These are phyloP conservation scores for Trichaptum fuscoviolaceum DNA, from an alignment of 768 basidiomycete species.

Conservation along the genomic window DNA sequence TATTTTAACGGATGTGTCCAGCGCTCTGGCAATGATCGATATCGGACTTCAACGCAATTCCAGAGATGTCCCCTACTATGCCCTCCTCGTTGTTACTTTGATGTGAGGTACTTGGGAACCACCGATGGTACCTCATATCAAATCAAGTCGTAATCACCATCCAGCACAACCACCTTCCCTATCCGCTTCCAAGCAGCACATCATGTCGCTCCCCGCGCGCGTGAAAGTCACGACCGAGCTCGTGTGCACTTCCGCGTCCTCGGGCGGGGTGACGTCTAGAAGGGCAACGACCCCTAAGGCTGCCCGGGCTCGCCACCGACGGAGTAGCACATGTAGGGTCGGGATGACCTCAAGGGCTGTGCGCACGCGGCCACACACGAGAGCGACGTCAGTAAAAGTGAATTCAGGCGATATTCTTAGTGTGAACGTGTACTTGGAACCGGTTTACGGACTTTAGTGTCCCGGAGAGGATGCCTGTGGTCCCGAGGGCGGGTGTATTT, in stretches of 20 bases:
- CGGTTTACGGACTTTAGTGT: conserved; percentile 69
- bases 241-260: conserved; percentile 47
- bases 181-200: conserved; percentile 52
- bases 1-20: too few species aligned
- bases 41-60: conserved; percentile 66
- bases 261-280: conserved; percentile 46
- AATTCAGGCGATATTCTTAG: conserved; percentile 69
- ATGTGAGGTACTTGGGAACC: too few species aligned
- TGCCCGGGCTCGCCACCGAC: conserved; percentile 42
- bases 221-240: conserved; percentile 48
- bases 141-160: not conserved
- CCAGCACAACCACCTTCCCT: conserved; percentile 50
- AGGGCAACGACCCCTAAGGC: conserved; percentile 44
- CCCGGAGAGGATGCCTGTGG: conserved; percentile 62
- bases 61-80: conserved; percentile 48
- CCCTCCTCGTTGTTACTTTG: conserved; percentile 49
- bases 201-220: conserved; percentile 57
- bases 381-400: conserved; percentile 46
- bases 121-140: conserved; percentile 34
- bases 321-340: conserved; percentile 50
- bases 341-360: conserved; percentile 55
- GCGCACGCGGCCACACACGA: conserved; percentile 73
- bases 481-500: conserved; percentile 56
- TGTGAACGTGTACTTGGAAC: conserved; percentile 69
- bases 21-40: conserved; percentile 24